phyloP scores from a whole-genome alignment of 768 basidiomycete genomes.

The Amanita exitialis region DNA sequence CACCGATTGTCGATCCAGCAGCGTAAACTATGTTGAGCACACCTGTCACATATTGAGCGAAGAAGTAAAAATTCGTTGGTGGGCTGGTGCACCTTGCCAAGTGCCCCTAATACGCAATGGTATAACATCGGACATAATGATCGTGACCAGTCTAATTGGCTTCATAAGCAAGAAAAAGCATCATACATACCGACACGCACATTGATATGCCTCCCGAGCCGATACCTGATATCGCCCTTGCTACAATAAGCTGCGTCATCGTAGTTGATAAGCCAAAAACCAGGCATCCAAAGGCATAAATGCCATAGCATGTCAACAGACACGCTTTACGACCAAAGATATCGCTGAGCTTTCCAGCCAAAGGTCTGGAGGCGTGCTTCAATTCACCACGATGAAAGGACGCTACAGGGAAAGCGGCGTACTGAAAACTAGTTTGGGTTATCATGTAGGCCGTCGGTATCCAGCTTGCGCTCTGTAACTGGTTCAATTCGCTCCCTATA shows the following conservation, averaged over 20 bases:
- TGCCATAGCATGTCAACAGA: slow-evolving; percentile 40
- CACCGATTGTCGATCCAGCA: slow-evolving; percentile 46
- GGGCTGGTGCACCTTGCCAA: slow-evolving; percentile 43
- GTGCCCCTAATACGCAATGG: slow-evolving; percentile 54
- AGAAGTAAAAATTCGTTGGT: neutral
- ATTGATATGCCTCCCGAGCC: slow-evolving; percentile 58
- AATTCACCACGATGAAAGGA: neutral
- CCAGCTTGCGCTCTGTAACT: slow-evolving; percentile 59
- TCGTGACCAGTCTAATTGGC: slow-evolving; percentile 39
- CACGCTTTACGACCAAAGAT: slow-evolving; percentile 56
- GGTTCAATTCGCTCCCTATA: slow-evolving; percentile 49
- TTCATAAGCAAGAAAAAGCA: too few relatives aligned
- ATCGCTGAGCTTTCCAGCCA: slow-evolving; percentile 58
- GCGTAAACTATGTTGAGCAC: slow-evolving; percentile 53
- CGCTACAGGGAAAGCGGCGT: slow-evolving; percentile 1
- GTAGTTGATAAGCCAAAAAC: slow-evolving; percentile 43
- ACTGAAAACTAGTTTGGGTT: slow-evolving; percentile 55
- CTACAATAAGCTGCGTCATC: slow-evolving; percentile 42
- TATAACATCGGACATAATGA: slow-evolving; percentile 58
- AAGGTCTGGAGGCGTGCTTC: slow-evolving; percentile 27
- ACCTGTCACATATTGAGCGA: slow-evolving; percentile 20
- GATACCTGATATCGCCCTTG: slow-evolving; percentile 46
- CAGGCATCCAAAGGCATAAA: slow-evolving; percentile 46
- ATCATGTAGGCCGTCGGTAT: slow-evolving; percentile 56
- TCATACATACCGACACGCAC: slow-evolving; percentile 22